These are phyloP conservation scores for Pseudocercospora fijiensis DNA, from an alignment of 2,329 filamentous ascomycete species.

Conservation along the genomic window DNA sequence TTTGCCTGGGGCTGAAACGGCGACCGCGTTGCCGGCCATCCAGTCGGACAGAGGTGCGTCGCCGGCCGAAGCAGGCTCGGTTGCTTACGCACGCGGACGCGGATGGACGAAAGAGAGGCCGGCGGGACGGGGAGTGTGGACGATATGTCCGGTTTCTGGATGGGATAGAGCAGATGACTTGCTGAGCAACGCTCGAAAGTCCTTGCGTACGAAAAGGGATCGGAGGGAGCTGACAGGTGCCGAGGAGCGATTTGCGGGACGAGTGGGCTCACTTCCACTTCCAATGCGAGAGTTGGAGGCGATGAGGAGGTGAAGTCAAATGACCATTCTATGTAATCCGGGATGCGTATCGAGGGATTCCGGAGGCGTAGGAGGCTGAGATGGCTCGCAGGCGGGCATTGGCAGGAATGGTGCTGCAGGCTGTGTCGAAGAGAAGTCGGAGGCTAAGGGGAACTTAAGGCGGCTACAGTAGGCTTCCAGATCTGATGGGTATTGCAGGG, in stretches of 20 bases:
- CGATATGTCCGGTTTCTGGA: conserved; percentile 12
- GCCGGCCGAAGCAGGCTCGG: conserved; percentile 19
- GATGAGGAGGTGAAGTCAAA: background rate
- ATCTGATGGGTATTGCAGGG: too few relatives aligned
- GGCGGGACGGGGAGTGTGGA: conserved; percentile 7
- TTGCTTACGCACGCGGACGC: conserved; percentile 11
- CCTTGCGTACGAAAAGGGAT: background rate
- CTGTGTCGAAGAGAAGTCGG: background rate
- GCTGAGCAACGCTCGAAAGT: background rate
- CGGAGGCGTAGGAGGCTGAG: conserved; percentile 8
- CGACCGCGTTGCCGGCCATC: conserved; percentile 29
- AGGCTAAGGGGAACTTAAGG: background rate
- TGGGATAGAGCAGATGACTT: conserved; percentile 14
- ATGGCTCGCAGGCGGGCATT: background rate
- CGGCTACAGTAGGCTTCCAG: too few relatives aligned
- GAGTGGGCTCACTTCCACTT: background rate
- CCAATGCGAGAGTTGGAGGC: background rate
- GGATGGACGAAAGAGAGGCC: conserved; percentile 3
- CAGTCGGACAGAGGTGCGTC: conserved; percentile 18
- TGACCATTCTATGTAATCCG: background rate
- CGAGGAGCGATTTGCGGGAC: background rate
- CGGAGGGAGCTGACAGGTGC: background rate
- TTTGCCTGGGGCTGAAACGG: conserved; percentile 89
- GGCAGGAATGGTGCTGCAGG: background rate
- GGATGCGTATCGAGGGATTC: background rate